Evolutionary conservation across 352 stramenopile species (phyloP).

Genomic region (Pythium rishiriense): DNA sequence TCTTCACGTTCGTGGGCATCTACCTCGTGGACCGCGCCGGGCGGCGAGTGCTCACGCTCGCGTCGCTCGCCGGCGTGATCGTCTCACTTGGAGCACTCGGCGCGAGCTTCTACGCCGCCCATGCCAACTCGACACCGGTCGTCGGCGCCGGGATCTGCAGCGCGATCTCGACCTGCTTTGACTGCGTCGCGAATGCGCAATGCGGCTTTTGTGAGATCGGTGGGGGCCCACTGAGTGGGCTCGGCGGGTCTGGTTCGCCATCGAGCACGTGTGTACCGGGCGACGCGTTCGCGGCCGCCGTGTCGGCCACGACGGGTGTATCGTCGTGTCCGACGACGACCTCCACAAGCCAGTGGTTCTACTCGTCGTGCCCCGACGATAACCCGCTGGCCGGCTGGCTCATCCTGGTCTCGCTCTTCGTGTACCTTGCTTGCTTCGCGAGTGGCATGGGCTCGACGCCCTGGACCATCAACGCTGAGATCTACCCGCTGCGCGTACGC

Average conservation of each 20-base stretch:
- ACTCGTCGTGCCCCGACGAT: slow-evolving; percentile 49
- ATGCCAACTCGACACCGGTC: slow-evolving; percentile 33
- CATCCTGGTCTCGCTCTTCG: slow-evolving; percentile 66
- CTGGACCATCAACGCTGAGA: slow-evolving; percentile 96
- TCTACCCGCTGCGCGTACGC: slow-evolving; percentile 90
- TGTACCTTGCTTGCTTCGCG: slow-evolving; percentile 77
- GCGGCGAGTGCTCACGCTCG: slow-evolving; percentile 49
- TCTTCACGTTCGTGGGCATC: slow-evolving; percentile 67
- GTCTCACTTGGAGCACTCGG: slow-evolving; percentile 46
- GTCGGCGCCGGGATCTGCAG: slow-evolving; percentile 38
- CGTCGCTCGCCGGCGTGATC: slow-evolving; percentile 46
- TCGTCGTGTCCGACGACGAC: slow-evolving; percentile 22
- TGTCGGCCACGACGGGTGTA: slow-evolving; percentile 8
- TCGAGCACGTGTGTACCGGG: slow-evolving; percentile 13
- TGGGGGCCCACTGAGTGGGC: slow-evolving; percentile 3
- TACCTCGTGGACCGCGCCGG: slow-evolving; percentile 55
- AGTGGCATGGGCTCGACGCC: slow-evolving; percentile 87
- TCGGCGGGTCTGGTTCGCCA: no score
- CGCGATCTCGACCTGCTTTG: slow-evolving; percentile 54
- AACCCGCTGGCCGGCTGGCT: slow-evolving; percentile 39
- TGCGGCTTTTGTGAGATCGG: slow-evolving; percentile 54
- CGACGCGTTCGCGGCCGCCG: neutral
- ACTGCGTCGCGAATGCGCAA: slow-evolving; percentile 56
- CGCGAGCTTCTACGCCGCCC: slow-evolving; percentile 43
- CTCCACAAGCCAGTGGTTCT: slow-evolving; percentile 37